Evolutionary conservation across 2,329 filamentous ascomycete genomes (phyloP).

Genomic region (Talaromyces sp.): DNA sequence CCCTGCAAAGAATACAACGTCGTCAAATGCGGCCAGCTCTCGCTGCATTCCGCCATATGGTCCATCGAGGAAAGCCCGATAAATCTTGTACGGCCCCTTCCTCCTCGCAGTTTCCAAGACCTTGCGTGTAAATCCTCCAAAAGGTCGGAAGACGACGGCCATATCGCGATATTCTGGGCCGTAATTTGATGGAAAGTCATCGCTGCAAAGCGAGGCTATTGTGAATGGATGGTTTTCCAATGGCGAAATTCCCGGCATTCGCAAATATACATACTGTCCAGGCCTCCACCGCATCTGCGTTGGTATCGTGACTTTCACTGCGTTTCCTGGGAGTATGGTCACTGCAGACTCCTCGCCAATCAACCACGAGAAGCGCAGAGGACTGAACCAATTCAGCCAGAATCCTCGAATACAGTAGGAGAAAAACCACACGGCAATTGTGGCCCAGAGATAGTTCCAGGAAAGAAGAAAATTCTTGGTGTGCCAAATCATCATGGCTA

Average conservation of each 20-base stretch:
- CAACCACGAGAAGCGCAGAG: slow-evolving; percentile 72
- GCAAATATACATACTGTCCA: slow-evolving; percentile 89
- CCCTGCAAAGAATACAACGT: slow-evolving; percentile 86
- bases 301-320: slow-evolving; percentile 92
- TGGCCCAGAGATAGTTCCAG: slow-evolving; percentile 83
- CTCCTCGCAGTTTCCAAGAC: slow-evolving; percentile 78
- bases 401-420: slow-evolving; percentile 73
- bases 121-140: slow-evolving; percentile 81
- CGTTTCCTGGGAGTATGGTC: slow-evolving; percentile 83
- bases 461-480: slow-evolving; percentile 87
- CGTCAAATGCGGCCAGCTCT: slow-evolving; percentile 86
- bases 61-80: slow-evolving; percentile 86
- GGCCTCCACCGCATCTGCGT: slow-evolving; percentile 91
- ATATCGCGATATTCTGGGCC: slow-evolving; percentile 85
- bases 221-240: slow-evolving; percentile 96
- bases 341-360: slow-evolving; percentile 90
- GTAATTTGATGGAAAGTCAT: slow-evolving; percentile 89
- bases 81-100: slow-evolving; percentile 86
- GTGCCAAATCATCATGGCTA: slow-evolving; percentile 91
- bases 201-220: slow-evolving; percentile 84
- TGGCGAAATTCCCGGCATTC: slow-evolving; percentile 86
- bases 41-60: slow-evolving; percentile 93
- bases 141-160: slow-evolving; percentile 85
- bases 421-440: slow-evolving; percentile 69
- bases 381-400: slow-evolving; percentile 86